Base-by-base conservation (phyloP, 306 rosid genomes). In the Sphenostylis stenocarpa region DNA sequence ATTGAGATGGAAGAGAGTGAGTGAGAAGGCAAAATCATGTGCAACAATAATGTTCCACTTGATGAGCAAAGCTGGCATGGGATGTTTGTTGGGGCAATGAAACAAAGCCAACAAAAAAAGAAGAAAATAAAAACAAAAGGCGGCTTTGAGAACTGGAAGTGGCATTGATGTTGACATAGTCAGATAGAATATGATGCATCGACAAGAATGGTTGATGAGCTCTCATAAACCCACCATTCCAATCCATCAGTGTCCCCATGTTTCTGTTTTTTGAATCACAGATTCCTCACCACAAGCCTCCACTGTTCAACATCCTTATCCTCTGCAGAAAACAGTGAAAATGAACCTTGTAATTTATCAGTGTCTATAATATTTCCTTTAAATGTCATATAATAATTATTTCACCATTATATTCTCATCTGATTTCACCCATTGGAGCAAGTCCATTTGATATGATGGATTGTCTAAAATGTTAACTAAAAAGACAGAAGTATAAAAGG, bases 51-150 rank as follows among this genome's bases (percentile, higher is more conserved):
- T 60, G 52, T 44, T 17, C 47, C 60, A 41, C 56, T 67, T 72
- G 74, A 73, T 47, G 72, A 76, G 44, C 13, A 44, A 41, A 71
- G 66, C 70, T 74, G 72, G 70, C 85, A 47, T 73, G 62, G 13
- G 1, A 10, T 20, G 14, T 53, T 63, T 53, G 81, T 77, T 20
- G 36, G 64, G 56, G 76, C 62, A 63, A 64, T 15, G 15, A 14
- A 38, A 6, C 65, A 34, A 4, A 36, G 51, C 61, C 66, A 6
- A 20, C 23, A 7, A 34, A 63, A 19, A 20, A 20, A 45, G 26
- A 24, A 24, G 1, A 24, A 43, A 10, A 11, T 0, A 14, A 29
- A 55, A 43, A 55, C 15, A 34, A 29, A 64, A 33, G 34, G 8
- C 31, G 47, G 65, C 63, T 33, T 36, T 65, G 84, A 26, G 21